Evolutionary conservation across 2,329 filamentous ascomycete genomes (phyloP), one percentile per base, ranked within the genome.

Genomic region (Leptographium flavum): DNA sequence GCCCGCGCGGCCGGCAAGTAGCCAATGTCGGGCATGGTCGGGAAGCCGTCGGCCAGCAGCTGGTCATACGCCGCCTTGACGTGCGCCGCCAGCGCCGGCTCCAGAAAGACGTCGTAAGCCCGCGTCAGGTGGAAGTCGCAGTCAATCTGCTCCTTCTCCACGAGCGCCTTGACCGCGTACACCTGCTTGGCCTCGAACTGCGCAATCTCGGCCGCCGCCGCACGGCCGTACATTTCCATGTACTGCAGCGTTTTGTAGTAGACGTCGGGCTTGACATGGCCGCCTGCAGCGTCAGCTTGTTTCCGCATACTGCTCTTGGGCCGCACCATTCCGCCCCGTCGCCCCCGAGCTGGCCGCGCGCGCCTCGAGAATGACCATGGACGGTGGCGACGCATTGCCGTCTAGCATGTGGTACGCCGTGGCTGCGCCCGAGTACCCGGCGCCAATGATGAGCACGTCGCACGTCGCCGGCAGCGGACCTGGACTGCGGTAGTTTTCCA

Each of bases 331-430:
- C 5, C 83, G 65, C n/a, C 83, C 83, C 3, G 83, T 88, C n/a
- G 84, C 84, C 22, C 83, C 83, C 75, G 77, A 87, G 56, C 83
- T 87, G 3, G 79, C 81, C 64, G 87, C 83, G 53, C 84, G 69
- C 17, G 83, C 83, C 62, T 90, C 84, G 6, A 90, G 66, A 66
- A 88, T 72, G 8, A 87, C 67, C 9, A 87, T 70, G 19, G 44
- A 47, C 31, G 15, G 14, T 4, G 41, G 41, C 23, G 40, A 5
- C 14, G 31, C 4, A n/a, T 37, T 28, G 3, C 23, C 42, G 21
- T 28, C 28, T 55, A 63, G 71, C 45, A 85, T 64, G 56, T 75
- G 77, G 51, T 75, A 69, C 5, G 81, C 81, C 1, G 76, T 79
- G 58, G 80, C 82, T 1, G 77, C 65, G n/a, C 83, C 83, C 2